Base-by-base conservation (phyloP, 768 basidiomycete genomes). In the Amanita pseudoporphyria region DNA sequence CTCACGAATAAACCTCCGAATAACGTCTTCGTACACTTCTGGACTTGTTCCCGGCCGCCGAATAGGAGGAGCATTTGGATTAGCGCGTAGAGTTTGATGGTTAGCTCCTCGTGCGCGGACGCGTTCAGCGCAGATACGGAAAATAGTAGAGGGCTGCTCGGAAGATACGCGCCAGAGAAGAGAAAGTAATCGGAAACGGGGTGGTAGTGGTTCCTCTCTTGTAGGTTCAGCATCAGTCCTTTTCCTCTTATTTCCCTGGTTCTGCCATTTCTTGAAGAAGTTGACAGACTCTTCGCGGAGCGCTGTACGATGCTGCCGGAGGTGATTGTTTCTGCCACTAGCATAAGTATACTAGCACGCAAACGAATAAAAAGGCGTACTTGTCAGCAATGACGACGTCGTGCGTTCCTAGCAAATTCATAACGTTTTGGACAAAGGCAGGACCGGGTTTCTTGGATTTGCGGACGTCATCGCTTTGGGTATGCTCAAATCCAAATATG, bases 351-450 rank as follows among this genome's bases (percentile, higher is more conserved):
- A 30, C 2, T 10, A 28, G 26, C 9, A 30, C 42, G 16, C 5
- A 19, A 9, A 30, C n/a, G n/a, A 3, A 18, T 4, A 13, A 31
- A 32, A 35, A 24, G 1, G 37, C 81, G 46, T 56, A 91, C 93
- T 88, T 89, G 66, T 98, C 96, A 22, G 94, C 93, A 53, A 89
- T 88, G 19, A 98, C 94, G 1, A 97, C 79, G 52, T 87, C 74
- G 44, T 87, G 68, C 0, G 62, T 70, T 47, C 75, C 61, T 21
- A 97, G 69, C 1, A 87, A 71, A 0, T 69, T 60, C 12, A 66
- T 59, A 33, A 96, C 86, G 52, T 88, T 93, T 61, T 71, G 81
- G 47, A 89, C 59, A 62, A 95, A 95, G 2, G 62, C 53, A 0
- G 81, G 72, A 0, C 73, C 90, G 1, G 84, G 46, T 62, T 84